These are phyloP conservation scores for Ganoderma sinense DNA, from an alignment of 1,284 basidiomycete genomes.

Conservation along the genomic window DNA sequence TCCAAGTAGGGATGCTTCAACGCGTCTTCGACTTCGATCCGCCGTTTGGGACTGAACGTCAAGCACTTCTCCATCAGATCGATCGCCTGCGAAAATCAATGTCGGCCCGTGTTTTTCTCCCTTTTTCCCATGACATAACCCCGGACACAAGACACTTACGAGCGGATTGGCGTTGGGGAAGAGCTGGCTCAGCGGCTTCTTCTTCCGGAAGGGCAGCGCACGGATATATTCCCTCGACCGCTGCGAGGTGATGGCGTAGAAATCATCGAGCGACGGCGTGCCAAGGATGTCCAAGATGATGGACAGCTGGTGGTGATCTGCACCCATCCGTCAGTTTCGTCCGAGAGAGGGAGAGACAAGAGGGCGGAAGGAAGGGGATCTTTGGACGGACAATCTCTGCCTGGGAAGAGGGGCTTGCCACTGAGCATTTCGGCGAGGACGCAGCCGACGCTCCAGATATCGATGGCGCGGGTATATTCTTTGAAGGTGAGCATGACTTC, in stretches of 20 bases:
- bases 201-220: constrained; percentile 91
- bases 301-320: constrained; percentile 93
- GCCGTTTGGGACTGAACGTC: constrained; percentile 91
- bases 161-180: constrained; percentile 87
- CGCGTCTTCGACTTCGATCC: constrained; percentile 92
- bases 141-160: constrained; percentile 42
- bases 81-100: constrained; percentile 60
- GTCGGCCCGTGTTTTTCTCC: background rate
- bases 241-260: constrained; percentile 89
- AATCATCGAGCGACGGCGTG: constrained; percentile 92
- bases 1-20: constrained; percentile 93
- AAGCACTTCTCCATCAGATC: constrained; percentile 91
- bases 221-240: constrained; percentile 93
- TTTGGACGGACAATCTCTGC: constrained; percentile 69
- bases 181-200: constrained; percentile 76
- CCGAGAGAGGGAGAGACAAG: background rate
- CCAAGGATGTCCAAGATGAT: constrained; percentile 87
- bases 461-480: constrained; percentile 92
- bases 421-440: constrained; percentile 95
- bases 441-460: constrained; percentile 94
- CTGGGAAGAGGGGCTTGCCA: constrained; percentile 91
- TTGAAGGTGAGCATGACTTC: constrained; percentile 97
- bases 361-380: background rate
- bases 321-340: constrained; percentile 3
- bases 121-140: constrained; percentile 1